A percentile compares a stretch with the other conserved stretches of the same genome.
These are phyloP conservation scores for Sindora glabra DNA, from an alignment of 306 rosid species.

Conservation along the genomic window DNA sequence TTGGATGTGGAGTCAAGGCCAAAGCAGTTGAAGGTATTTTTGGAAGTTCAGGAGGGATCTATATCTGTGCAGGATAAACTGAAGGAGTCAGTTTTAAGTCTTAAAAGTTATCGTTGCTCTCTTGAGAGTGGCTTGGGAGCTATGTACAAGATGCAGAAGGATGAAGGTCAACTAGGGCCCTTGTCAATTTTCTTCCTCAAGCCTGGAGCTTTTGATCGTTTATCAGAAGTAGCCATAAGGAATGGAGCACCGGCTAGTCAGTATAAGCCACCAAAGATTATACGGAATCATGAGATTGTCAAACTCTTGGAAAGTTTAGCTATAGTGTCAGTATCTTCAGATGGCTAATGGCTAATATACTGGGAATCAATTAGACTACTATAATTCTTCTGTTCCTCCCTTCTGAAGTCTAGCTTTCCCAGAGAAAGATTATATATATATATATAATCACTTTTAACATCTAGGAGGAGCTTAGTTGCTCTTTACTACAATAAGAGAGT, in stretches of 20 bases:
- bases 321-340: constrained; percentile 13
- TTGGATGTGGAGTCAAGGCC: constrained; percentile 27
- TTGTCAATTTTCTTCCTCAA: constrained; percentile 28
- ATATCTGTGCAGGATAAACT: constrained; percentile 16
- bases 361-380: neutral
- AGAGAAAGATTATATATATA: neutral
- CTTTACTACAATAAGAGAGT: neutral
- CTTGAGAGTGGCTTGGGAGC: constrained; percentile 56
- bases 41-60: constrained; percentile 37
- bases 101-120: constrained; percentile 28
- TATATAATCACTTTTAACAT: neutral
- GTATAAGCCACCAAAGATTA: constrained; percentile 62
- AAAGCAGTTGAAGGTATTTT: constrained; percentile 39
- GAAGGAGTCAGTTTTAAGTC: constrained; percentile 19
- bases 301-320: constrained; percentile 28
- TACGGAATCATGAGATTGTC: constrained; percentile 37
- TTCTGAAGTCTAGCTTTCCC: neutral
- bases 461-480: neutral
- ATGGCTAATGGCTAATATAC: constrained; percentile 1
- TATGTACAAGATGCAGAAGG: constrained; percentile 37
- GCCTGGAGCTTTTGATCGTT: constrained; percentile 40
- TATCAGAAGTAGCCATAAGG: constrained; percentile 34
- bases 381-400: neutral
- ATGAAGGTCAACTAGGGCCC: constrained; percentile 36
- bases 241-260: constrained; percentile 58